Conservation (phyloP, 2,329 filamentous ascomycete genomes). For the Xenosphaeropsis pyriputrescens region DNA sequence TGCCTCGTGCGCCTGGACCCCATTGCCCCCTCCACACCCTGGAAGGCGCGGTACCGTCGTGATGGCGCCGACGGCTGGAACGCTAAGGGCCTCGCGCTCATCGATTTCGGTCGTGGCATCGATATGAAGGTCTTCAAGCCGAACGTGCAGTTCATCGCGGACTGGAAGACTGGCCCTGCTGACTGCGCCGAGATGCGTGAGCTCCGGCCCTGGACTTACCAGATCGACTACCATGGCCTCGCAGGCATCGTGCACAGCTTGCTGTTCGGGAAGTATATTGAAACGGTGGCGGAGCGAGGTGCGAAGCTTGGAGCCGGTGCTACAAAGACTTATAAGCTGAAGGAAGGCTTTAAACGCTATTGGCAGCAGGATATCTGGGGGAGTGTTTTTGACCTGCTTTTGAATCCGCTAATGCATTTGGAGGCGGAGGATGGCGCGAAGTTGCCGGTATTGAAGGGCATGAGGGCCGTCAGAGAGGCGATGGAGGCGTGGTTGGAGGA, state of each 20-base stretch:
- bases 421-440: constrained; percentile 46
- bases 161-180: constrained; percentile 78
- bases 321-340: constrained; percentile 58
- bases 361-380: constrained; percentile 92
- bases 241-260: constrained; percentile 79
- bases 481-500: constrained; percentile 77
- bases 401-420: constrained; percentile 65
- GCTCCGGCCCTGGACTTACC: constrained; percentile 88
- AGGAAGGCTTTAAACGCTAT: constrained; percentile 80
- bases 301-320: constrained; percentile 38
- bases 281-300: constrained; percentile 42
- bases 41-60: constrained; percentile 51
- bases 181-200: constrained; percentile 96
- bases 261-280: constrained; percentile 90
- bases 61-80: constrained; percentile 69
- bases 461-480: constrained; percentile 53
- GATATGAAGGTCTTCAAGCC: constrained; percentile 77
- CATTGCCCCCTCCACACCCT: constrained; percentile 25
- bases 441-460: constrained; percentile 59
- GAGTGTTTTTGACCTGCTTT: constrained; percentile 66
- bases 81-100: constrained; percentile 66
- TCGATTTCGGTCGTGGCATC: constrained; percentile 89
- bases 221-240: constrained; percentile 90
- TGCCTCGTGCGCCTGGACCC: constrained; percentile 73
- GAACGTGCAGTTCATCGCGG: constrained; percentile 77